Evolutionary conservation across 306 rosid species (phyloP), one percentile per base, ranked within the genome.

Genomic region (Cucumis cinereus): DNA sequence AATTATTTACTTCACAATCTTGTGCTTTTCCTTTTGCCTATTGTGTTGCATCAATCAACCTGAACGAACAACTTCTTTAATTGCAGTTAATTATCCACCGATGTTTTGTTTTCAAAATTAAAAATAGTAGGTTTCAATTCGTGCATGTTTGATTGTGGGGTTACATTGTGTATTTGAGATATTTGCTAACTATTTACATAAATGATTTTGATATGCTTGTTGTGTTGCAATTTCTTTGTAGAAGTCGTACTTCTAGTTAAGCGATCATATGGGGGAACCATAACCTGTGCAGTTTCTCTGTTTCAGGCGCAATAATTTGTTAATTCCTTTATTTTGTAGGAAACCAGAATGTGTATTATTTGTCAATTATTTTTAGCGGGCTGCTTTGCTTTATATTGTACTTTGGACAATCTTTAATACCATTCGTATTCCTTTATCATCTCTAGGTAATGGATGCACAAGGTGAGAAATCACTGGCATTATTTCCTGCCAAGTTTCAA

Each of bases 401-500:
- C 10, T 59, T 16, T 45, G 22, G 33, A 8, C 36, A 56, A 23
- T 19, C 24, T 59, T 30, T 60, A 20, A 57, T 56, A 30, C 75
- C 54, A 30, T 73, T 67, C 62, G 53, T 53, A 73, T 73, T 60
- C 47, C 22, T 62, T 56, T 23, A 30, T 61, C 35, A 23, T 62
- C 64, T 59, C 52, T 74, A 93, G 98, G 95, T 94, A 62, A 87
- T 87, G 95, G 98, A 91, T 91, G 86, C 92, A 17, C 49, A 52
- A 41, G 96, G 97, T 10, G 84, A 82, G 74, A 86, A 85, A 53
- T 92, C 87, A 35, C 78, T 94, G 67, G 97, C 97, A 20, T 78
- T 91, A 62, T 87, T 91, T 86, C 98, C 96, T 41, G 97, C 98
- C 8, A 94, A 89, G 88, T 91, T 94, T 82, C 92, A 86, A 66